A percentile compares a stretch with the other conserved stretches of the same genome.
Evolutionary conservation across 208 protist species (phyloP).

Genomic region (Zelonia costaricensis): DNA sequence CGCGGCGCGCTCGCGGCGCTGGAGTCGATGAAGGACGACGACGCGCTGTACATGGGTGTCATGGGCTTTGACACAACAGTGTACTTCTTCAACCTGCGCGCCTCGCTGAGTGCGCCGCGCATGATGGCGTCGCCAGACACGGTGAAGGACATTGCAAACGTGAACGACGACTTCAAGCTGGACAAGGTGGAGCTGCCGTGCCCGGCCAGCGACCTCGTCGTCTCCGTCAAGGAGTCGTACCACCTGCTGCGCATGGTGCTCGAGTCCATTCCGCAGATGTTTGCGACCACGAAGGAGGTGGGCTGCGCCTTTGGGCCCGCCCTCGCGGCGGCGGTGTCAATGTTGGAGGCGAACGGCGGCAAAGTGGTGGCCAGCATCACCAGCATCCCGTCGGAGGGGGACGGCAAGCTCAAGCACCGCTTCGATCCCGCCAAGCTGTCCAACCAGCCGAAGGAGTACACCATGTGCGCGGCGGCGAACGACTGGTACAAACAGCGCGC

Average conservation of each 20-base stretch:
- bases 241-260: conserved; percentile 68
- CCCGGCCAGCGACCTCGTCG: conserved; percentile 67
- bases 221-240: conserved; percentile 78
- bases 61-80: conserved; percentile 82
- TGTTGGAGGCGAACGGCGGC: conserved; percentile 89
- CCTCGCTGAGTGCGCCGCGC: conserved; percentile 67
- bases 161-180: conserved; percentile 85
- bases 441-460: conserved; percentile 87
- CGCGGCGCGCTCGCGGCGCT: conserved; percentile 65
- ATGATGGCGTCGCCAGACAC: conserved; percentile 90
- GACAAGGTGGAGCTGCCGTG: conserved; percentile 84
- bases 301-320: conserved; percentile 93
- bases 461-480: conserved; percentile 78
- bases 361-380: conserved; percentile 92
- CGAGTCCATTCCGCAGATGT: conserved; percentile 67
- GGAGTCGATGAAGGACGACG: conserved; percentile 77
- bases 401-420: conserved; percentile 83
- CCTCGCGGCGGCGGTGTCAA: conserved; percentile 85
- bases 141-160: conserved; percentile 73
- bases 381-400: conserved; percentile 87
- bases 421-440: conserved; percentile 82
- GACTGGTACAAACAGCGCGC: conserved; percentile 97
- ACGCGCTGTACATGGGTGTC: conserved; percentile 83
- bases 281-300: conserved; percentile 72
- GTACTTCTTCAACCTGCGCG: conserved; percentile 94